Base-by-base conservation (phyloP, 2,329 filamentous ascomycete species). In the Lachnellula arida region DNA sequence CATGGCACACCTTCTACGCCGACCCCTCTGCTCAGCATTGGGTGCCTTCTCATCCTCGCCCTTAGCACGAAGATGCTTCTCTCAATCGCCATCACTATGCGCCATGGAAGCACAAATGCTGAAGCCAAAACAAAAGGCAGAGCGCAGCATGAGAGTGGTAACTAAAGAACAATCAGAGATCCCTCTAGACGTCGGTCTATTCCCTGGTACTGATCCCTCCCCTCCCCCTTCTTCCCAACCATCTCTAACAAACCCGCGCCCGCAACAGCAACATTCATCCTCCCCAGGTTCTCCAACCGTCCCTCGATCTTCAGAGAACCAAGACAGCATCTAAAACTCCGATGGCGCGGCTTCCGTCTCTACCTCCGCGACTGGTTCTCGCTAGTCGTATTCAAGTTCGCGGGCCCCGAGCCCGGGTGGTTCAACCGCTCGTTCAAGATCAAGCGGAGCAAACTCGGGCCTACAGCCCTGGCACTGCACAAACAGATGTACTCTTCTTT, bases 401-500 rank as follows among this genome's bases (percentile, higher is more conserved):
- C 58, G 3, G 59, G 62, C 7, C 63, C 62, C 5, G 57, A 52
- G 39, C 50, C 49, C 3, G 32, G 55, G 17, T 58, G 59, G 34
- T 56, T 57, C 37, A 59, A 49, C 19, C 58, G 60, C 17, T 66
- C 63, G n/a, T 76, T 78, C 66, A 74, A 77, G 64, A 67, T 78
- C 25, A 63, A 71, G 25, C 74, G 74, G 14, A 62, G 70, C 22
- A 67, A 70, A 51, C 72, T 81, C 47, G 69, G 75, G 8, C 77
- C 81, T 1, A 76, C 77, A 1, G 86, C 84, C 34, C 78, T 81
- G 63, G 76, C 74, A 19, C 73, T 88, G 65, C 85, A 89, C 70
- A 72, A 74, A 51, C 72, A 80, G 61, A 81, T 89, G 76, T 82
- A 84, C 63, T 76, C 78, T 56, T 81, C 81, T 4, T 79, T 87